phyloP scores from a whole-genome alignment of 257 asterid genomes.

The Catharanthus roseus region DNA sequence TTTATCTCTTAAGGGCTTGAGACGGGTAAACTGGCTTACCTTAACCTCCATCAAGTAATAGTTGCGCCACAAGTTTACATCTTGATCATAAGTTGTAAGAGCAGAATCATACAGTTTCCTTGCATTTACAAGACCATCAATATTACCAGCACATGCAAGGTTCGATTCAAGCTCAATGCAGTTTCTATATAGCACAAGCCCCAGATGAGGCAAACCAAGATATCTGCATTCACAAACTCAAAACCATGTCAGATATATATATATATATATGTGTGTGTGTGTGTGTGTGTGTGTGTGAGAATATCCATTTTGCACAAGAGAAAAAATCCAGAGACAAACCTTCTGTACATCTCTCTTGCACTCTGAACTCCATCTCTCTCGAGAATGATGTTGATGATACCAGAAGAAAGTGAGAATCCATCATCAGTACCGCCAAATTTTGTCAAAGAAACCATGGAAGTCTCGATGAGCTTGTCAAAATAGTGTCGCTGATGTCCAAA shows the following conservation, averaged over 20 bases:
- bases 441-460: constrained; percentile 43
- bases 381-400: constrained; percentile 49
- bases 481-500: constrained; percentile 52
- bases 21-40: constrained; percentile 35
- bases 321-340: constrained; percentile 41
- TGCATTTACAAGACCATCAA: constrained; percentile 52
- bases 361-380: constrained; percentile 64
- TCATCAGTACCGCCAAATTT: constrained; percentile 69
- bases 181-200: constrained; percentile 50
- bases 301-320: not conserved
- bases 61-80: constrained; percentile 68
- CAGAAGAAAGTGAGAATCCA: constrained; percentile 74
- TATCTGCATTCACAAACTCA: constrained; percentile 43
- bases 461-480: constrained; percentile 74
- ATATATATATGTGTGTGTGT: too few species aligned
- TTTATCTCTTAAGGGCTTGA: too few species aligned
- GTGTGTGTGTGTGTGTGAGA: too few species aligned
- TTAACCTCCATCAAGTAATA: constrained; percentile 74
- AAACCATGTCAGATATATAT: not conserved
- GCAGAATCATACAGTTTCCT: constrained; percentile 76
- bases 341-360: constrained; percentile 65
- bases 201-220: constrained; percentile 83
- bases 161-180: constrained; percentile 76
- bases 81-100: constrained; percentile 66
- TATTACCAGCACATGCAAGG: constrained; percentile 60